These are phyloP conservation scores for Cytauxzoon felis DNA, from an alignment of 169 alveolate genomes.

Conservation along the genomic window DNA sequence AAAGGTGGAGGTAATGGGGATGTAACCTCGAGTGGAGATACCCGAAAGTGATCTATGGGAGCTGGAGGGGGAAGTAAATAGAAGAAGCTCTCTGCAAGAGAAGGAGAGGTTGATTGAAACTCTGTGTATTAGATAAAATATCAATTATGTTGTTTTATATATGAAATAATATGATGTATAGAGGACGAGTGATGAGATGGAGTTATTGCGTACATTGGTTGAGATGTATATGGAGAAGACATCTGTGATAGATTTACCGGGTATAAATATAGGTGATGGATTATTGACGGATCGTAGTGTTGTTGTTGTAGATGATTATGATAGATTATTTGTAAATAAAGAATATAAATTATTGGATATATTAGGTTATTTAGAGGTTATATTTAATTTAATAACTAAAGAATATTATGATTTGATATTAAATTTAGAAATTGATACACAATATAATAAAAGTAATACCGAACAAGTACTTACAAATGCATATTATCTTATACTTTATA, in stretches of 20 bases:
- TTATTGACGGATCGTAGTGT: constrained; percentile 16
- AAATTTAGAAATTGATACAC: constrained; percentile 2
- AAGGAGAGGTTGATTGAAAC: too few species aligned
- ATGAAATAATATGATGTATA: too few species aligned
- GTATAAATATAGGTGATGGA: neutral
- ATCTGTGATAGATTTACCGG: neutral
- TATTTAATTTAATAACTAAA: constrained; percentile 13
- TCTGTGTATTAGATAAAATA: too few species aligned
- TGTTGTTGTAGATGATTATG: neutral
- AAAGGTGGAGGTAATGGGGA: too few species aligned
- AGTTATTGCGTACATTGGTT: too few species aligned
- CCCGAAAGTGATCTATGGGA: too few species aligned
- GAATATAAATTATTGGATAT: constrained; percentile 38
- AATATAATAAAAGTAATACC: constrained; percentile 13
- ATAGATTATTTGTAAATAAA: constrained; percentile 17
- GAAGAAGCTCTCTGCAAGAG: too few species aligned
- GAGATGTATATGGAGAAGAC: constrained; percentile 12
- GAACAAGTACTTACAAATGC: constrained; percentile 16
- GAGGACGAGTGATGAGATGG: too few species aligned
- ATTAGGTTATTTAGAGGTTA: constrained; percentile 28
- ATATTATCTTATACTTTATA: constrained; percentile 20
- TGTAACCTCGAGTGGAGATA: too few species aligned
- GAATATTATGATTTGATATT: constrained; percentile 1
- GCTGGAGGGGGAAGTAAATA: too few species aligned
- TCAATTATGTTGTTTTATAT: too few species aligned